phyloP scores from a whole-genome alignment of 1,139 yeast genomes.

The Kurtzmaniella natalensis region DNA sequence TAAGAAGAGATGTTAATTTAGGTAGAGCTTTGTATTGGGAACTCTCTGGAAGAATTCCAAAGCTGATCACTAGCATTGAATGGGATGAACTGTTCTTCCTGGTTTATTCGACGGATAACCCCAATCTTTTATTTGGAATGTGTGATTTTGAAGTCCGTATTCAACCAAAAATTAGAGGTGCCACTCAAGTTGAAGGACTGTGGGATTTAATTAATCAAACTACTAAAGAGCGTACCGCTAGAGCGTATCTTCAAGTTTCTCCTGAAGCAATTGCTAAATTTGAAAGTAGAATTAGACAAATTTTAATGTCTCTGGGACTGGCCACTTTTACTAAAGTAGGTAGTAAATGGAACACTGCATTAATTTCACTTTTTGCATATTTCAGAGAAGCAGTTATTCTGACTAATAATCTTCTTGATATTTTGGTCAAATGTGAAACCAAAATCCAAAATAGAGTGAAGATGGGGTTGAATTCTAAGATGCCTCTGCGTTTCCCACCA shows the following conservation, averaged over 20 bases:
- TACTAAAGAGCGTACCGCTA: slow-evolving; percentile 84
- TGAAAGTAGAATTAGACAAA: slow-evolving; percentile 80
- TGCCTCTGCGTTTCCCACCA: slow-evolving; percentile 99
- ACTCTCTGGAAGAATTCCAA: slow-evolving; percentile 71
- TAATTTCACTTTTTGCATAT: slow-evolving; percentile 81
- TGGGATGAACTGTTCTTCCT: slow-evolving; percentile 87
- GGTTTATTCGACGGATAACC: slow-evolving; percentile 86
- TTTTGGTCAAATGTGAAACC: slow-evolving; percentile 86
- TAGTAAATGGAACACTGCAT: slow-evolving; percentile 93
- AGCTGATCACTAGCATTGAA: slow-evolving; percentile 62
- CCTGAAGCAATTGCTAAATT: slow-evolving; percentile 76
- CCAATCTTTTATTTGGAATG: slow-evolving; percentile 84
- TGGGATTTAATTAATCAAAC: slow-evolving; percentile 80
- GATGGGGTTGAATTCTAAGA: slow-evolving; percentile 91
- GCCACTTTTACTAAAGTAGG: slow-evolving; percentile 94
- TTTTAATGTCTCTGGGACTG: slow-evolving; percentile 93
- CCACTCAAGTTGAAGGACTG: slow-evolving; percentile 60
- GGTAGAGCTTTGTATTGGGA: slow-evolving; percentile 96
- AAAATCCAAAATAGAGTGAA: slow-evolving; percentile 92
- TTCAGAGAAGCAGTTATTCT: slow-evolving; percentile 90
- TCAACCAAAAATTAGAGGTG: slow-evolving; percentile 63
- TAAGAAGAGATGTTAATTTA: slow-evolving; percentile 86
- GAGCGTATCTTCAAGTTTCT: slow-evolving; percentile 81
- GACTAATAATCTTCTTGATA: slow-evolving; percentile 73
- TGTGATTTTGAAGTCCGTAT: slow-evolving; percentile 94